A percentile compares a stretch with the other conserved stretches of the same genome.
Evolutionary conservation across 768 basidiomycete genomes (phyloP).

Genomic region (Dictyophora rubrovolvata): DNA sequence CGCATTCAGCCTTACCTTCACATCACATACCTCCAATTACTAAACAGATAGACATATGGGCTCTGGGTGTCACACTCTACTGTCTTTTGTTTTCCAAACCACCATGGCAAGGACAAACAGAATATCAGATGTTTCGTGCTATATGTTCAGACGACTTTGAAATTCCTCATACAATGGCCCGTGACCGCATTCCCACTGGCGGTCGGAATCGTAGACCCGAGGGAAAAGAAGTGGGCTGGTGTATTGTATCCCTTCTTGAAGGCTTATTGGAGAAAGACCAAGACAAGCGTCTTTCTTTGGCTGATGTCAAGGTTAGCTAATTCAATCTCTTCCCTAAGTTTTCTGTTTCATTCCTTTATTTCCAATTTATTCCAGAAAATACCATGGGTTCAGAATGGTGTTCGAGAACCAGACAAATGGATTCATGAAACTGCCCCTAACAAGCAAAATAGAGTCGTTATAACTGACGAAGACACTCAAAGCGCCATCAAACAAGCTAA

Average conservation of each 20-base stretch:
- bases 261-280: slow-evolving; percentile 75
- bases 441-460: slow-evolving; percentile 38
- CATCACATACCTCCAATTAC: slow-evolving; percentile 44
- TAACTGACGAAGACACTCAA: slow-evolving; percentile 69
- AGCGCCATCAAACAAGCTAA: slow-evolving; percentile 39
- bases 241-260: slow-evolving; percentile 63
- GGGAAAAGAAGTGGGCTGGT: slow-evolving; percentile 35
- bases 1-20: slow-evolving; percentile 8
- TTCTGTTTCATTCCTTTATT: slow-evolving; percentile 11
- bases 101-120: slow-evolving; percentile 49
- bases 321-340: slow-evolving; percentile 14
- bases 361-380: slow-evolving; percentile 13
- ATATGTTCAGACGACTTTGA: slow-evolving; percentile 73
- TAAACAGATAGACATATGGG: slow-evolving; percentile 96
- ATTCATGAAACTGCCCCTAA: slow-evolving; percentile 48
- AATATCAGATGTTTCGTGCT: slow-evolving; percentile 69
- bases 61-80: slow-evolving; percentile 90
- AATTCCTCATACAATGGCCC: slow-evolving; percentile 60
- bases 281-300: slow-evolving; percentile 60
- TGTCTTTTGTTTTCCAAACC: slow-evolving; percentile 83
- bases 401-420: slow-evolving; percentile 60
- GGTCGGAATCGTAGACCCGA: slow-evolving; percentile 37
- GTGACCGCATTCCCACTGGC: slow-evolving; percentile 53
- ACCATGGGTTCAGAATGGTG: slow-evolving; percentile 46
- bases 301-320: slow-evolving; percentile 62